Evolutionary conservation across 108 stramenopile genomes (phyloP).

Genomic region (Schizochytrium sp.): DNA sequence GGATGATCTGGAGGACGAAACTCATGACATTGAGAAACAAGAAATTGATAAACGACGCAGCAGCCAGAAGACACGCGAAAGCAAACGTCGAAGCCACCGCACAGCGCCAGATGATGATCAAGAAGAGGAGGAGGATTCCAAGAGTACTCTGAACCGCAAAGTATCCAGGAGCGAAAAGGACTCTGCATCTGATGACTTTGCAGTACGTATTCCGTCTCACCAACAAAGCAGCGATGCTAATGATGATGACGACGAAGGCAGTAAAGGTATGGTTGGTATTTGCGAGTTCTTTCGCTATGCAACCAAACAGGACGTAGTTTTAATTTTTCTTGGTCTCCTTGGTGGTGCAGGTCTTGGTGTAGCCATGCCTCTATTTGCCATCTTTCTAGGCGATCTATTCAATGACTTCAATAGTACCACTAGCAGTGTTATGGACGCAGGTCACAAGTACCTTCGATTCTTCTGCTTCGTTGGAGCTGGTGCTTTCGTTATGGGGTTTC

Average conservation of each 20-base stretch:
- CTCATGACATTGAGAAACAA: too few relatives aligned
- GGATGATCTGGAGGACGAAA: too few relatives aligned
- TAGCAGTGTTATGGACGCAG: neutral
- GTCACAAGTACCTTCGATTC: conserved; percentile 45
- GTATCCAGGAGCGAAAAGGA: too few relatives aligned
- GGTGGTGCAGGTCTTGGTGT: conserved; percentile 17
- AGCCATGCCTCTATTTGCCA: conserved; percentile 20
- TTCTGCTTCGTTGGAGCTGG: neutral
- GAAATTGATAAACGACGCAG: too few relatives aligned
- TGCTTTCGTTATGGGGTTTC: conserved; percentile 6
- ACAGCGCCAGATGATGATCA: too few relatives aligned
- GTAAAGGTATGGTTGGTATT: neutral
- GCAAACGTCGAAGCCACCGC: too few relatives aligned
- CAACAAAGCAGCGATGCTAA: neutral
- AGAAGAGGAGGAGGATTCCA: too few relatives aligned
- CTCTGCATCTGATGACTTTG: neutral
- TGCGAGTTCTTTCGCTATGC: conserved; percentile 12
- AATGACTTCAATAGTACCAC: neutral
- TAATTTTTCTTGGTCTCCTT: neutral
- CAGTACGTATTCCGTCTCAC: neutral
- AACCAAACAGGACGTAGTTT: neutral
- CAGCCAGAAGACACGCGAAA: too few relatives aligned
- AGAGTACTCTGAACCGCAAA: too few relatives aligned
- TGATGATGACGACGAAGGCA: neutral
- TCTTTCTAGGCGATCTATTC: conserved; percentile 51